Evolutionary conservation across 352 stramenopile genomes (phyloP).

Genomic region (Pythium dissimile): DNA sequence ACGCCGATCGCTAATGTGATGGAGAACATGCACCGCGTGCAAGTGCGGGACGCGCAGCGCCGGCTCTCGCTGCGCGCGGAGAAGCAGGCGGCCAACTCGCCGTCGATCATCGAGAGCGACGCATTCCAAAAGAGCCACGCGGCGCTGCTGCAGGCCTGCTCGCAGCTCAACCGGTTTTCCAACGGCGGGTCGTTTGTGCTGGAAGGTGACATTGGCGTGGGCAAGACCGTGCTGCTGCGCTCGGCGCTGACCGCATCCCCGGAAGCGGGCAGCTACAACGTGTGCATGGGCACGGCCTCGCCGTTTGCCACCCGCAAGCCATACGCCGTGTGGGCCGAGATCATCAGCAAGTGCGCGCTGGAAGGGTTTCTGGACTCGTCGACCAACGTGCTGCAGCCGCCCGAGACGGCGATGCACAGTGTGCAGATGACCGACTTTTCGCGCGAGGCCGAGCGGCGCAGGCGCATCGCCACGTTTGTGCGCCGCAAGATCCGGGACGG

Average conservation of each 20-base stretch:
- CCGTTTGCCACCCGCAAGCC: conserved; percentile 72
- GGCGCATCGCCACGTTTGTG: conserved; percentile 60
- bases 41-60: conserved; percentile 76
- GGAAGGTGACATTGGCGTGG: conserved; percentile 80
- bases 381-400: neutral
- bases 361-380: conserved; percentile 21
- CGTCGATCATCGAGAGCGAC: conserved; percentile 63
- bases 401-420: conserved; percentile 10
- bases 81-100: conserved; percentile 32
- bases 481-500: conserved; percentile 59
- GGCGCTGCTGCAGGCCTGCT: conserved; percentile 62
- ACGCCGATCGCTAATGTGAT: conserved; percentile 74
- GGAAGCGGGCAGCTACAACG: conserved; percentile 45
- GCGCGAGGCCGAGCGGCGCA: conserved; percentile 35
- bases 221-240: conserved; percentile 77
- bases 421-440: conserved; percentile 21
- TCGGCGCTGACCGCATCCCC: conserved; percentile 43
- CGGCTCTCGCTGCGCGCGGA: conserved; percentile 54
- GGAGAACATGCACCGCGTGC: conserved; percentile 85
- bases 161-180: conserved; percentile 56
- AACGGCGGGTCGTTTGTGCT: conserved; percentile 71
- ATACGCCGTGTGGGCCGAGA: conserved; percentile 78
- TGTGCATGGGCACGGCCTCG: conserved; percentile 69
- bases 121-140: conserved; percentile 47
- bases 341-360: conserved; percentile 63